Evolutionary conservation across 73 alveolate genomes (phyloP).

Genomic region (Diophrys sp.): DNA sequence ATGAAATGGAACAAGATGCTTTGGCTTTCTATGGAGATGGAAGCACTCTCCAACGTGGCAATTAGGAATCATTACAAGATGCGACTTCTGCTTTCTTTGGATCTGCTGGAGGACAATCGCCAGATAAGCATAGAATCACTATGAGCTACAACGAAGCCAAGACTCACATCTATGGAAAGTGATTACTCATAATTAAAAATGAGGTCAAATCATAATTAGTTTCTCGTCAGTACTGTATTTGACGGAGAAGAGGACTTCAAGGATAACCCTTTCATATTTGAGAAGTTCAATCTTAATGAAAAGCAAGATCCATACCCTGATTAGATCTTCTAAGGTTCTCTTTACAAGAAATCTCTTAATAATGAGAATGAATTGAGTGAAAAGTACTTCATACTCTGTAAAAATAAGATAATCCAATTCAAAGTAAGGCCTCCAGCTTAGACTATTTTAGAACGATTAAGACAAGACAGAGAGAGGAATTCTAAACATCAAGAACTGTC

Average conservation of each 20-base stretch:
- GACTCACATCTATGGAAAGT: conserved; percentile 5
- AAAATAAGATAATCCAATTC: conserved; percentile 16
- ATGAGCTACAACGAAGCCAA: conserved; percentile 16
- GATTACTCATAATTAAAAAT: not conserved
- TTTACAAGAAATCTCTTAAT: conserved; percentile 19
- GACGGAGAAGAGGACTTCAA: conserved; percentile 46
- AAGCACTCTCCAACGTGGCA: not conserved
- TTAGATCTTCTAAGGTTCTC: conserved; percentile 16
- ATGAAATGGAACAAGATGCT: conserved; percentile 1
- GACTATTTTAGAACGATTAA: conserved; percentile 4
- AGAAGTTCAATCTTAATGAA: conserved; percentile 24
- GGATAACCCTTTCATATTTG: conserved; percentile 45
- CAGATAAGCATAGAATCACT: not conserved
- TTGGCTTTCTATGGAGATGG: conserved; percentile 23
- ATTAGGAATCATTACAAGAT: not conserved
- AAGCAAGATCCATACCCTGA: conserved; percentile 17
- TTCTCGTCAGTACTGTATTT: conserved; percentile 5
- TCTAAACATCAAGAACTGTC: conserved; percentile 16
- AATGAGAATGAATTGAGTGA: conserved; percentile 36
- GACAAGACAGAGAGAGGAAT: conserved; percentile 42
- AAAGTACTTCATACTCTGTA: conserved; percentile 18
- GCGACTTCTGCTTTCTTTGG: not conserved
- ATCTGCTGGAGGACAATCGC: not conserved
- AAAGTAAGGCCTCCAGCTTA: conserved; percentile 8
- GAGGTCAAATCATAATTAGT: not conserved